phyloP scores from a whole-genome alignment of 1,139 yeast species.

The Yamadazyma buinensis region DNA sequence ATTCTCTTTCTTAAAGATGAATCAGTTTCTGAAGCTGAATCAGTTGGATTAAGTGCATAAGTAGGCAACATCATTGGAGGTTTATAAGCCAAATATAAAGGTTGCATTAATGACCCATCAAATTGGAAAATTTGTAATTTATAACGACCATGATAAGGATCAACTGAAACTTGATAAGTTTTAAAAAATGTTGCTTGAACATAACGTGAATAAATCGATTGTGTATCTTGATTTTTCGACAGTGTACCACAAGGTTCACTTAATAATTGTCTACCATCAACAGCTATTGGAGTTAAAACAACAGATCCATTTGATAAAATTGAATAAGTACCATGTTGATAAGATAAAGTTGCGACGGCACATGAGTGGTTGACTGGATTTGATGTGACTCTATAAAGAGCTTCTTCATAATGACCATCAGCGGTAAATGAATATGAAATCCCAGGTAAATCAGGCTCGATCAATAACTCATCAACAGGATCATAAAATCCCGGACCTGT shows the following conservation, averaged over 20 bases:
- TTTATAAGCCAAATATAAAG: constrained; percentile 82
- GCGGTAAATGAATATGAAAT: constrained; percentile 86
- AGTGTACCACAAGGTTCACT: constrained; percentile 72
- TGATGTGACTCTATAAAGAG: constrained; percentile 71
- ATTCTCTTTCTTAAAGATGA: constrained; percentile 45
- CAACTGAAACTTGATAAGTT: constrained; percentile 58
- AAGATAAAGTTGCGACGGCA: constrained; percentile 76
- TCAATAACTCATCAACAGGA: constrained; percentile 88
- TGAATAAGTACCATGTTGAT: constrained; percentile 84
- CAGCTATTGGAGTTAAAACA: constrained; percentile 66
- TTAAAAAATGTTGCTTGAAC: constrained; percentile 60
- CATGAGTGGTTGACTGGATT: constrained; percentile 77
- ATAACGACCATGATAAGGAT: constrained; percentile 79
- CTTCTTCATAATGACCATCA: constrained; percentile 90
- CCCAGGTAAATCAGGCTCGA: constrained; percentile 95
- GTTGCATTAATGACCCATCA: constrained; percentile 83
- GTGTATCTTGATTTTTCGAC: constrained; percentile 30
- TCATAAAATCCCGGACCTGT: constrained; percentile 97
- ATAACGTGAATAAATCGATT: constrained; percentile 67
- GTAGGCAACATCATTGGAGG: constrained; percentile 98
- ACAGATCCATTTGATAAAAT: constrained; percentile 64
- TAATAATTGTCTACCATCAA: constrained; percentile 89
- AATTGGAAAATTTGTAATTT: constrained; percentile 70
- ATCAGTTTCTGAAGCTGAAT: constrained; percentile 34
- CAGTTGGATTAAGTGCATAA: constrained; percentile 81